phyloP scores from a whole-genome alignment of 2,329 filamentous ascomycete species.

The Davidsoniella virescens region DNA sequence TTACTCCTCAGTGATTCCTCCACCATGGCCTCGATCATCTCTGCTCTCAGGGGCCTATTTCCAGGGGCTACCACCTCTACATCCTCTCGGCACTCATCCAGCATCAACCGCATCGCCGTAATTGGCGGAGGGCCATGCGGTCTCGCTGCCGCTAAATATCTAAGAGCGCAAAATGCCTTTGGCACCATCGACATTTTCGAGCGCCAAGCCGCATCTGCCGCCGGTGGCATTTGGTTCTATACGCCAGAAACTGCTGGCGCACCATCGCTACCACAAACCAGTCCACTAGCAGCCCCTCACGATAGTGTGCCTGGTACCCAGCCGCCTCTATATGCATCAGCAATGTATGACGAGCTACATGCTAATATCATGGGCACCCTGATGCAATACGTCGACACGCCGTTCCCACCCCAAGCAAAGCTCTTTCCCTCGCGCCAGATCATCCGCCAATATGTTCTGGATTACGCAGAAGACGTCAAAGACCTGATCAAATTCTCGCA shows the following conservation, averaged over 20 bases:
- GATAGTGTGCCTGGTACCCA: constrained; percentile 16
- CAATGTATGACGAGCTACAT: constrained; percentile 67
- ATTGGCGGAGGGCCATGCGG: constrained; percentile 74
- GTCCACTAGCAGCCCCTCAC: constrained; percentile 48
- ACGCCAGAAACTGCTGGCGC: constrained; percentile 32
- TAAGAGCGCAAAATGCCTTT: constrained; percentile 53
- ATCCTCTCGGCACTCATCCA: constrained; percentile 20
- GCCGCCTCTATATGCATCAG: constrained; percentile 54
- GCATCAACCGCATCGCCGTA: constrained; percentile 50
- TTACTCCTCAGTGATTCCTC: not conserved
- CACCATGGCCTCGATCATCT: constrained; percentile 3
- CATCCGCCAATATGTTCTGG: constrained; percentile 57
- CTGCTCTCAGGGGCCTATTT: not conserved
- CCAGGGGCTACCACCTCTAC: not conserved
- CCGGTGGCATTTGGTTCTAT: constrained; percentile 82
- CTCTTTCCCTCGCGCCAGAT: constrained; percentile 59
- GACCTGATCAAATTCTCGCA: constrained; percentile 53
- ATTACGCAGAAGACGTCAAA: constrained; percentile 53
- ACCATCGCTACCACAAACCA: constrained; percentile 51
- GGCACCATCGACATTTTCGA: constrained; percentile 63
- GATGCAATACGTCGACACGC: constrained; percentile 63
- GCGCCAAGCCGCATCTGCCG: constrained; percentile 44
- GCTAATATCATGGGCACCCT: constrained; percentile 72
- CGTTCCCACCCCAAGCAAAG: constrained; percentile 46
- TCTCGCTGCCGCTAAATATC: constrained; percentile 63